Evolutionary conservation across 805 yeast species (phyloP), one percentile per base, ranked within the genome.

Genomic region (Gaillardinia entomophila): DNA sequence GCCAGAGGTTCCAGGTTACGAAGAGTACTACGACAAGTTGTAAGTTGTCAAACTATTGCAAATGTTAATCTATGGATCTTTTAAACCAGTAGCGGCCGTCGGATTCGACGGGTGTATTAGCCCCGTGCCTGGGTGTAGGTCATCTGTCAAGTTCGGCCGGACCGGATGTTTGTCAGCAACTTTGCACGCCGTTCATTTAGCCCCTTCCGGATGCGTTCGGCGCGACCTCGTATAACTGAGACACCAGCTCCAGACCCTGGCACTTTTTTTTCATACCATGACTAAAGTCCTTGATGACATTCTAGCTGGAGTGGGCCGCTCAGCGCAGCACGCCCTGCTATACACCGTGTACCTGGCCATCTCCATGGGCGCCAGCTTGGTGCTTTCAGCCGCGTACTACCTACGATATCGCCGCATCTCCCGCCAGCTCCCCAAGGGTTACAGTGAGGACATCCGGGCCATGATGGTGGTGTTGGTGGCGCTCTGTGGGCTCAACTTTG

Each of bases 1-100:
- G 85, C 90, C 86, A 60, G 82, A 68, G 58, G 96, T 90, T 71
- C 97, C 97, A 75, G 96, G 94, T 69, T 92, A 90, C 85, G 96
- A 87, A 77, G 97, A 92, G 77, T 92, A 87, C 84, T 89, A 89
- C 75, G 94, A 83, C 72, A 83, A 82, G 72, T 81, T 83, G 72
- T 83, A 80, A 56, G 62, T 36, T 32, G 36, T 36, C 33, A 28
- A 30, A 28, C 31, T 38, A 27, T 34, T 33, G 31, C 38, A 27
- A 28, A 33, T 33, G 31, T 36, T 32, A 27, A 22, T 32, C 33
- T 28, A 27, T 31, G 28, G 25, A 14, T n/a, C 16, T 12, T 6
- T 27, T 18, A 27, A n/a, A 6, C 35, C 32, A 17, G 19, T 19
- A 25, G 37, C 34, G 13, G 29, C 33, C 3, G 31, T 29, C 16